Evolutionary conservation across 2,329 filamentous ascomycete genomes (phyloP).

Genomic region (Drechmeria coniospora): DNA sequence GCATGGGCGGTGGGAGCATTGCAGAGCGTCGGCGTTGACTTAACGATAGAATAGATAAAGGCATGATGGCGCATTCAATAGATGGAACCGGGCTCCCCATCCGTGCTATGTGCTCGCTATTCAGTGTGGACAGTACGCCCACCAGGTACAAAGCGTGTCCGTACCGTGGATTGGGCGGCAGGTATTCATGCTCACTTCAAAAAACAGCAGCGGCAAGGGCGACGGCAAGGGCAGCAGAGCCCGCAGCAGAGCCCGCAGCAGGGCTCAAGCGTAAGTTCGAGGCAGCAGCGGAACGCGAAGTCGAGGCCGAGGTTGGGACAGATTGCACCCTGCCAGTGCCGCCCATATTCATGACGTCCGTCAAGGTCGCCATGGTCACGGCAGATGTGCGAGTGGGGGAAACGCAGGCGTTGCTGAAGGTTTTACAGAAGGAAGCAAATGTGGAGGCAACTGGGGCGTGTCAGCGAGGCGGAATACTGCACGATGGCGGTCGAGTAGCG

Average conservation of each 20-base stretch:
- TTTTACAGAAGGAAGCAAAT: conserved; percentile 15
- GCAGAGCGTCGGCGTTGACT: conserved; percentile 61
- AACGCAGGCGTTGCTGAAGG: conserved; percentile 14
- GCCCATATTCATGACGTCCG: conserved; percentile 1
- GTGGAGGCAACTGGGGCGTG: conserved; percentile 11
- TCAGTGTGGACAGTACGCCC: too few species aligned
- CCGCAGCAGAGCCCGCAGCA: conserved; percentile 10
- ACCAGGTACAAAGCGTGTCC: not conserved
- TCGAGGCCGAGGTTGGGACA: conserved; percentile 3
- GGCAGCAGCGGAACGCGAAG: conserved; percentile 6
- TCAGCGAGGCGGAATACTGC: conserved; percentile 1
- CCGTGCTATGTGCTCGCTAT: not conserved
- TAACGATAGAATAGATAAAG: conserved; percentile 8
- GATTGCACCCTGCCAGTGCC: too few species aligned
- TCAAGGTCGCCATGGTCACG: conserved; percentile 2
- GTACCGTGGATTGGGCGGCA: not conserved
- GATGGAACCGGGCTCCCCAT: not conserved
- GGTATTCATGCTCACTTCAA: conserved; percentile 3
- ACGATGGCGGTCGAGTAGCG: not conserved
- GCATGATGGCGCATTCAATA: not conserved
- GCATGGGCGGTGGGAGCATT: conserved; percentile 74
- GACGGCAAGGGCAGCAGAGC: too few species aligned
- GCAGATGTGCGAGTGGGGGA: conserved; percentile 2
- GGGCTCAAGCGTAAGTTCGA: conserved; percentile 7
- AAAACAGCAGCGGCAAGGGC: conserved; percentile 10